phyloP scores from a whole-genome alignment of 2,329 filamentous ascomycete genomes.

The Pseudocercospora fuligena region DNA sequence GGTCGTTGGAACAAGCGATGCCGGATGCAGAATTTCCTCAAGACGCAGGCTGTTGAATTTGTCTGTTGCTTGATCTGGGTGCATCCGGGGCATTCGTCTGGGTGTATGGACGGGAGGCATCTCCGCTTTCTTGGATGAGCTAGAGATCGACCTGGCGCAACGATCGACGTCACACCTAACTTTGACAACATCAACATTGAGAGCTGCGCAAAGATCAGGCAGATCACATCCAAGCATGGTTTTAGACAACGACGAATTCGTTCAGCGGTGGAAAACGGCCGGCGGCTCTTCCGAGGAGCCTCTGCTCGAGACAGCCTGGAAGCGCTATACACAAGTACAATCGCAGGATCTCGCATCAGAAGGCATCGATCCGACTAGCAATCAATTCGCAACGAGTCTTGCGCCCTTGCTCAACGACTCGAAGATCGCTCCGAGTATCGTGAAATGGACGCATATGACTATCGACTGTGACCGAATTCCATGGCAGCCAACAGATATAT shows the following conservation, averaged over 20 bases:
- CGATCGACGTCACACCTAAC: not conserved
- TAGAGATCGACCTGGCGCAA: not conserved
- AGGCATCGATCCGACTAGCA: not conserved
- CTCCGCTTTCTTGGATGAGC: not conserved
- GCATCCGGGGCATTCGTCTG: not conserved
- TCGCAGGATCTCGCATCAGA: not conserved
- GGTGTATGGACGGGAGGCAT: not conserved
- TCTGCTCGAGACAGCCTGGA: constrained; percentile 2
- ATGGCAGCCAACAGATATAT: constrained; percentile 8
- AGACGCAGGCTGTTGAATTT: not conserved
- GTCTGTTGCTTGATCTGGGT: not conserved
- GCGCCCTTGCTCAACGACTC: constrained; percentile 1
- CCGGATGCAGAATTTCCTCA: no score
- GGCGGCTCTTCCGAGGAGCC: not conserved
- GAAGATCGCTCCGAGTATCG: not conserved
- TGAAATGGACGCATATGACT: constrained; percentile 1
- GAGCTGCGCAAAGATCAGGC: not conserved
- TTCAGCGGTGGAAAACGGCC: not conserved
- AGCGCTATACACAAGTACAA: not conserved
- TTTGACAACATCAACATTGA: not conserved
- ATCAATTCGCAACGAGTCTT: not conserved
- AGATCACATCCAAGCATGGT: not conserved
- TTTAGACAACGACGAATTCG: not conserved
- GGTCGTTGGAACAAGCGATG: no score
- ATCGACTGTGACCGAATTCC: constrained; percentile 2